Evolutionary conservation across 345 rosid species (phyloP), one percentile per base, ranked within the genome.

Genomic region (Eucalyptus regnans): DNA sequence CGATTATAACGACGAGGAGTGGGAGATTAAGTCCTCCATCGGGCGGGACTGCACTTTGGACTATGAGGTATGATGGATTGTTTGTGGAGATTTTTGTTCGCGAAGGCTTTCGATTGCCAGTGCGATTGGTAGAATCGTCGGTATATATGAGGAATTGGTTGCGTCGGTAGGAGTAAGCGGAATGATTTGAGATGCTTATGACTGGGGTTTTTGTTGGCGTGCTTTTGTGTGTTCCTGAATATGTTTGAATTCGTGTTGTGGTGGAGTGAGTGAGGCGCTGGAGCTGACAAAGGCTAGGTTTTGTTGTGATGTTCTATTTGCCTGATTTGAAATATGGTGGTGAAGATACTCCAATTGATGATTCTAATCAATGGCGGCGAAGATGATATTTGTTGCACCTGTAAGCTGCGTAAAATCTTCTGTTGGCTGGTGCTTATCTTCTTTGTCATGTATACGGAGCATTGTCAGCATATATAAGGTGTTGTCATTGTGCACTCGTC

Each of bases 1-100:
- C 64, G 89, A 90, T 14, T 92, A 89, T 71, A 91, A 90, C 54
- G 91, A 89, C 29, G 96, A 92, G 87, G 97, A 89, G n/a, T 97
- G 97, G 97, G 94, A 94, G 48, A 96, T 97, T 87, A 93, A 94
- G 90, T 93, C 97, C 25, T 95, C 94, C 31, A 92, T 97, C 86
- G 98, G 99, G 43, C 92, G 94, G 88, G 99, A 97, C 86, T 91
- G 90, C 43, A 97, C 99, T 81, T 95, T 97, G 27, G 99, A 97
- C 87, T 87, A 94, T 16, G 99, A 97, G 99, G 99, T 96, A 76
- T n/a, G 16, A 9, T 13, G 60, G 52, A 43, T 9, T 3, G 71
- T 50, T 43, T 64, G 43, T 12, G 62, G 9, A 14, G 9, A 54
- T 27, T 46, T n/a, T 48, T 84, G 12, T 44, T 86, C 29, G 46